phyloP scores from a whole-genome alignment of 352 stramenopile genomes.

The Pythium brachiatum region DNA sequence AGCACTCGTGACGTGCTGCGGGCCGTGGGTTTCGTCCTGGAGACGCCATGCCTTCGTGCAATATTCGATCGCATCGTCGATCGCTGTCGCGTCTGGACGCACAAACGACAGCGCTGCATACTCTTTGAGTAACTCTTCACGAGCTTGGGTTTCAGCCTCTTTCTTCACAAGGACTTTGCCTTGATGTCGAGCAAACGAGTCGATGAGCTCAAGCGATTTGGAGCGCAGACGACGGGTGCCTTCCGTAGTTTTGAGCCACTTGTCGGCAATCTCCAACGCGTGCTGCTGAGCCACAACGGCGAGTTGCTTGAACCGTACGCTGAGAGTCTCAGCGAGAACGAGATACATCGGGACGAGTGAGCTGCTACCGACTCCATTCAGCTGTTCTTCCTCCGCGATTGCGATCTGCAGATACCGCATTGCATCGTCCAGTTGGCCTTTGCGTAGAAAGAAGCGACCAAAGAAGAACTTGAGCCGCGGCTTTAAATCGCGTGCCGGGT shows the following conservation, averaged over 20 bases:
- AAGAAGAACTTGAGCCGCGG: slow-evolving; percentile 50
- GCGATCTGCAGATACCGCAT: slow-evolving; percentile 45
- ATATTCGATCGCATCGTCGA: slow-evolving; percentile 66
- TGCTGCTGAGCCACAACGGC: slow-evolving; percentile 41
- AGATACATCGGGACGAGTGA: slow-evolving; percentile 56
- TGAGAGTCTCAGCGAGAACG: slow-evolving; percentile 45
- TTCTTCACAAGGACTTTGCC: slow-evolving; percentile 44
- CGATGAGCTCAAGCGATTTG: slow-evolving; percentile 43
- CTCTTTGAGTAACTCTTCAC: slow-evolving; percentile 38
- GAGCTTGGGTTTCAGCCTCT: slow-evolving; percentile 42
- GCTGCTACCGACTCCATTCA: slow-evolving; percentile 25
- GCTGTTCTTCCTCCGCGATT: slow-evolving; percentile 40
- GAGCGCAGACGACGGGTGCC: slow-evolving; percentile 40
- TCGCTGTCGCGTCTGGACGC: slow-evolving; percentile 28
- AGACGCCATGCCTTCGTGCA: slow-evolving; percentile 65
- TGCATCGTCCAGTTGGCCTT: slow-evolving; percentile 58
- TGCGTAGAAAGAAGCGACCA: slow-evolving; percentile 46
- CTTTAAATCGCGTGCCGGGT: slow-evolving; percentile 27
- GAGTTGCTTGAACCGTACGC: slow-evolving; percentile 53
- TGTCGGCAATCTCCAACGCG: slow-evolving; percentile 39
- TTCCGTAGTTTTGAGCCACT: slow-evolving; percentile 52
- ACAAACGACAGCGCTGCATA: slow-evolving; percentile 30
- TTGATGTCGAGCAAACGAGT: slow-evolving; percentile 15
- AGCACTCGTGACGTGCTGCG: slow-evolving; percentile 52
- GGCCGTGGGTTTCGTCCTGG: slow-evolving; percentile 46